Conservation (phyloP, 1,284 basidiomycete species). For the Mixia osmundae region DNA sequence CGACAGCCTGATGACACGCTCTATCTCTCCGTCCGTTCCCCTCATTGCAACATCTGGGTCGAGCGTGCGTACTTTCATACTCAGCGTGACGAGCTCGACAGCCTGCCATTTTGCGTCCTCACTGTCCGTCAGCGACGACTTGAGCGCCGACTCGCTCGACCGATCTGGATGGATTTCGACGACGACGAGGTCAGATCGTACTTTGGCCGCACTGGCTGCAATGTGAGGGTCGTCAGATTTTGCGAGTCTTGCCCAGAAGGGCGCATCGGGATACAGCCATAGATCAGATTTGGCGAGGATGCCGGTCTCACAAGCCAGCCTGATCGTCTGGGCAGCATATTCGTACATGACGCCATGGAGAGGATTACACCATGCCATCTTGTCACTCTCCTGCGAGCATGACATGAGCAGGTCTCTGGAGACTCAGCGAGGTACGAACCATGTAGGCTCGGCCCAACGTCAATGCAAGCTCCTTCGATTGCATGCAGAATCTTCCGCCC, state of each 20-base stretch:
- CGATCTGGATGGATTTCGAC: too few species aligned
- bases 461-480: constrained; percentile 2
- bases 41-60: constrained; percentile 13
- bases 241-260: constrained; percentile 7
- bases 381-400: constrained; percentile 4
- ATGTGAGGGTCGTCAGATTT: constrained; percentile 2
- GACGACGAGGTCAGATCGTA: constrained; percentile 3
- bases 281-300: constrained; percentile 5
- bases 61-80: constrained; percentile 5
- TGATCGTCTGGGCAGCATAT: constrained; percentile 6
- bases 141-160: too few species aligned
- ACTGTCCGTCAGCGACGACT: neutral
- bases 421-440: too few species aligned
- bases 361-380: constrained; percentile 7
- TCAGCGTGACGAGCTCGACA: constrained; percentile 1
- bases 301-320: constrained; percentile 2
- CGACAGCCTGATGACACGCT: too few species aligned
- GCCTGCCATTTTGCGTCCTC: constrained; percentile 1
- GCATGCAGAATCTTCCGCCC: constrained; percentile 5
- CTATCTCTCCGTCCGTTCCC: too few species aligned
- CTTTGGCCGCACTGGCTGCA: neutral
- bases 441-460: constrained; percentile 6
- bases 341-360: constrained; percentile 7
- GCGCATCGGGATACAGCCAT: constrained; percentile 5
- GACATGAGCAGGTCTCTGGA: too few species aligned